Percentiles rank a stretch among this genome's conserved stretches.
phyloP scores from a whole-genome alignment of 106 monocot species.

The Dioscorea alata region DNA sequence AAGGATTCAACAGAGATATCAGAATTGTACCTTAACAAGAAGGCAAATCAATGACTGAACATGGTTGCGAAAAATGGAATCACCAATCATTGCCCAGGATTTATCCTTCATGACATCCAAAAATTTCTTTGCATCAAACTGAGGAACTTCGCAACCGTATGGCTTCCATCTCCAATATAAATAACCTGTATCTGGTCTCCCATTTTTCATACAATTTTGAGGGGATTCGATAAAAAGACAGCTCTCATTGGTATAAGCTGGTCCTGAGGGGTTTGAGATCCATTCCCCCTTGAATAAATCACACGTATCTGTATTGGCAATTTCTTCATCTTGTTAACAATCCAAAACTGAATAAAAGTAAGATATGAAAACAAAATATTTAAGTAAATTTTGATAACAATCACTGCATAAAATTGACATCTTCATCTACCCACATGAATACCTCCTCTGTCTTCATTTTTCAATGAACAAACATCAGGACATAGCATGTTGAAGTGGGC shows the following conservation, averaged over 20 bases:
- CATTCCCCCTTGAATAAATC: slow-evolving; percentile 42
- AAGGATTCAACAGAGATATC: too few species aligned
- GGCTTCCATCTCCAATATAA: slow-evolving; percentile 65
- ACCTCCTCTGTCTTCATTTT: too few species aligned
- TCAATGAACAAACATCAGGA: too few species aligned
- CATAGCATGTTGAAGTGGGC: too few species aligned
- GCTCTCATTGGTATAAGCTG: slow-evolving; percentile 30
- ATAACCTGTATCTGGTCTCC: slow-evolving; percentile 35
- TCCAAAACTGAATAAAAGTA: not conserved
- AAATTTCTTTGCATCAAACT: slow-evolving; percentile 33
- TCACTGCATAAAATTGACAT: too few species aligned
- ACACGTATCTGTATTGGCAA: slow-evolving; percentile 27
- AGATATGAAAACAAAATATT: not conserved
- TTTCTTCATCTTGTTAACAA: not conserved
- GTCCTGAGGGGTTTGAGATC: slow-evolving; percentile 43
- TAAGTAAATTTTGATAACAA: too few species aligned
- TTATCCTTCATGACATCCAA: slow-evolving; percentile 38
- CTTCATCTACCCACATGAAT: too few species aligned
- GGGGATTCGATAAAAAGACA: slow-evolving; percentile 32
- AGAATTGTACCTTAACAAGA: slow-evolving; percentile 33
- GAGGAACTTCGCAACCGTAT: slow-evolving; percentile 27
- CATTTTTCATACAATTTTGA: slow-evolving; percentile 60
- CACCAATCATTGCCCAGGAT: slow-evolving; percentile 48
- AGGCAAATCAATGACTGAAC: slow-evolving; percentile 44
- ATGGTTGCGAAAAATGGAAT: slow-evolving; percentile 52